Conservation (phyloP, 208 protist genomes). For the Crithidia brevicula region DNA sequence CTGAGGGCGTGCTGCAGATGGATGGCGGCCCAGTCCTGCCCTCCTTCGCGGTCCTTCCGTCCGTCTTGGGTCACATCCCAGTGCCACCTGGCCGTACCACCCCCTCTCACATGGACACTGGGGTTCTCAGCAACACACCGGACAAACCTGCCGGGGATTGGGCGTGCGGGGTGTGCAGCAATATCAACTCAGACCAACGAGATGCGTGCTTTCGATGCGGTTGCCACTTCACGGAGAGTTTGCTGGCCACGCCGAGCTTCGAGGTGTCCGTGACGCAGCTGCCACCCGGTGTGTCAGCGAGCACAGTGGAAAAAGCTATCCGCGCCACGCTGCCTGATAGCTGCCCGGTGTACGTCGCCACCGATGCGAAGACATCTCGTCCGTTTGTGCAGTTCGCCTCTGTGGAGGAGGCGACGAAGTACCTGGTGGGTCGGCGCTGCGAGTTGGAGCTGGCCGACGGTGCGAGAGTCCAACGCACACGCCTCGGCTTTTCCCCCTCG, state of each 20-base stretch:
- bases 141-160: constrained; percentile 55
- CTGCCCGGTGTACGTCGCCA: not conserved
- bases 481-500: constrained; percentile 24
- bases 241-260: constrained; percentile 40
- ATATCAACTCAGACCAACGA: constrained; percentile 75
- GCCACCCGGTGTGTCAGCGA: constrained; percentile 20
- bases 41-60: not conserved
- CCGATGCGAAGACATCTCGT: constrained; percentile 1
- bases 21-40: not conserved
- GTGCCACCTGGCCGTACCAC: too few relatives aligned
- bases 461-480: constrained; percentile 2
- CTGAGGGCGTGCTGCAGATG: constrained; percentile 18
- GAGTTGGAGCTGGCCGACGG: constrained; percentile 13
- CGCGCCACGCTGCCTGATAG: constrained; percentile 8
- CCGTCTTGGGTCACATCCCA: not conserved
- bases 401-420: constrained; percentile 53
- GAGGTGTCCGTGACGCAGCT: constrained; percentile 54
- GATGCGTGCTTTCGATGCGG: constrained; percentile 74
- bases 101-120: too few relatives aligned
- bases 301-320: constrained; percentile 32
- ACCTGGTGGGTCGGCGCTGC: constrained; percentile 50
- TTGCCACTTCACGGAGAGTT: constrained; percentile 41
- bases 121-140: constrained; percentile 11
- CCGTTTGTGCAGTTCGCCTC: constrained; percentile 51
- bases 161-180: constrained; percentile 88